Evolutionary conservation across 2,329 filamentous ascomycete genomes (phyloP), one percentile per base, ranked within the genome.

Genomic region (Aspergillus texensis): DNA sequence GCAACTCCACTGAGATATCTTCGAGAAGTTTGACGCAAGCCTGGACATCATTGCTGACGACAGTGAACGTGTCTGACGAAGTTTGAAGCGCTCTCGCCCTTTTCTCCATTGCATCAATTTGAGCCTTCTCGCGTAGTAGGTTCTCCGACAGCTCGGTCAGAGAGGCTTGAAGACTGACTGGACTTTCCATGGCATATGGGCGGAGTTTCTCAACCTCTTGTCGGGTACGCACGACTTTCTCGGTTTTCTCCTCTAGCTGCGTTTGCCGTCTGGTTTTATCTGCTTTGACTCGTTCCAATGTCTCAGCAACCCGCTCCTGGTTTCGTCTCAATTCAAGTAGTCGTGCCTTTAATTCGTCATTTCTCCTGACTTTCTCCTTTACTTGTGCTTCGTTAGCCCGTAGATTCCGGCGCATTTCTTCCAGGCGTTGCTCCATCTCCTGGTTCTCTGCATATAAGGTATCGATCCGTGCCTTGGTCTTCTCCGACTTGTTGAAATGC

Each of bases 121-220:
- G 91, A 11, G 88, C 82, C 74, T 94, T 94, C 77, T 97, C 94
- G 57, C 84, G 84, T 67, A 85, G 86, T 58, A 98, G 84, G 55
- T 89, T 92, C 72, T 92, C 90, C 65, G 89, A 92, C 61, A 99
- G 83, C 67, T 97, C 93, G 3, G 90, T 87, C 61, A 99, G 82
- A 52, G 90, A 90, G 36, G 91, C 86, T 77, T 98, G 94, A 32
- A 99, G 84, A 19, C 89, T 89, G 2, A 89, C 90, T 0, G 94
- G 93, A 71, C 91, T 96, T 75, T 98, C 93, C 62, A 94, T 86
- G 48, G 95, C 93, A 77, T 99, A 99, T 14, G 95, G 95, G 61
- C 92, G 88, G 64, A 99, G 81, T 79, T 97, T 98, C 61, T 90
- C 87, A 69, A 91, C 93, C 77, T 98, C 95, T 74, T 95, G 91